phyloP scores from a whole-genome alignment of 169 alveolate species.

The Plasmodium billcollinsi region DNA sequence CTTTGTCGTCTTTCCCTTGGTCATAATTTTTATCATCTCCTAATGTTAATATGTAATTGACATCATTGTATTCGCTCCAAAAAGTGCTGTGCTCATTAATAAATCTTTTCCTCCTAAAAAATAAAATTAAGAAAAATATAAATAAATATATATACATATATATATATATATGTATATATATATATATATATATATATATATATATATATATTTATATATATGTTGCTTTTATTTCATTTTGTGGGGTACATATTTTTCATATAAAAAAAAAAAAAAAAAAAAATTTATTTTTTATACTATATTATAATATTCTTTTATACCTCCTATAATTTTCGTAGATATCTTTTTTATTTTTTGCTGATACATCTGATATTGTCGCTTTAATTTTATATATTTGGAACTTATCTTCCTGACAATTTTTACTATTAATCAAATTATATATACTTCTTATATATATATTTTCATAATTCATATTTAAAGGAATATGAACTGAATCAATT shows the following conservation, averaged over 20 bases:
- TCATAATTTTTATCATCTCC: slow-evolving; percentile 1
- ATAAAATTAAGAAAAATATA: neutral
- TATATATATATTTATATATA: neutral
- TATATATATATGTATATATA: neutral
- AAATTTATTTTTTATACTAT: neutral
- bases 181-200: neutral
- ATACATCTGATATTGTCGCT: neutral
- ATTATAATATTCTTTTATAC: neutral
- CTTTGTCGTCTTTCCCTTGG: neutral
- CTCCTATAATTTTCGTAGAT: slow-evolving; percentile 7
- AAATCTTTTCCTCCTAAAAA: slow-evolving; percentile 52
- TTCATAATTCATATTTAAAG: slow-evolving; percentile 38
- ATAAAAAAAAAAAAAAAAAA: neutral
- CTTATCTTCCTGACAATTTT: slow-evolving; percentile 1
- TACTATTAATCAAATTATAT: slow-evolving; percentile 28
- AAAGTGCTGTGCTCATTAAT: slow-evolving; percentile 73
- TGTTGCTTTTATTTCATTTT: neutral
- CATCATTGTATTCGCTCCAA: slow-evolving; percentile 60
- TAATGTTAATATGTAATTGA: slow-evolving; percentile 21
- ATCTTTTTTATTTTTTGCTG: neutral
- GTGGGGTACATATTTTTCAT: neutral
- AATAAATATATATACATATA: neutral
- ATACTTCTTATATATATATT: slow-evolving; percentile 57
- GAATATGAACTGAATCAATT: slow-evolving; percentile 36
- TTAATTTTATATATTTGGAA: slow-evolving; percentile 27